Evolutionary conservation across 306 rosid genomes (phyloP), one percentile per base, ranked within the genome.

Genomic region (Dalbergia oliveri): DNA sequence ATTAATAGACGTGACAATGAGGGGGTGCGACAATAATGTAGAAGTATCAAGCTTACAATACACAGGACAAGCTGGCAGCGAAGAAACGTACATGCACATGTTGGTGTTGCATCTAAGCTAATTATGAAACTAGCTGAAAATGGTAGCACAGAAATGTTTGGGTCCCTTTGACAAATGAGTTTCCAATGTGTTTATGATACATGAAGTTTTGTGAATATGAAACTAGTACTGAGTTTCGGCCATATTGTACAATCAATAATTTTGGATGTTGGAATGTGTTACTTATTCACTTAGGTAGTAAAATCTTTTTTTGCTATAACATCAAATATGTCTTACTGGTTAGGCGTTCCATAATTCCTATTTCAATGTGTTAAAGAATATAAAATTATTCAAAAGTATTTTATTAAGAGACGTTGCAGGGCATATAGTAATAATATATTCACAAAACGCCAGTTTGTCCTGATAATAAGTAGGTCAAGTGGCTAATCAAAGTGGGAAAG

Each of bases 401-500:
- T 56, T 7, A 56, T 8, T 2, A 6, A 16, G 61, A 56, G 26
- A 8, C 11, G 16, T 56, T 56, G 18, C 2, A 15, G 0, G 11
- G 31, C 26, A 56, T 56, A 54, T 0, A n/a, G 61, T 16, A 56
- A 56, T 16, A 16, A 26, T 26, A 26, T 51, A 47, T 15, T 53
- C 58, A 15, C 58, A 53, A 53, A 53, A 53, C 21, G 18, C 49
- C 19, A 9, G 21, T 3, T 5, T 53, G 31, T 26, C 31, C 8
- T 57, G 12, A 6, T 57, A 18, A 21, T 21, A 59, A 44, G 58
- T 59, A 59, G 78, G 63, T 59, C 33, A 73, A 59, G 78, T 43
- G 78, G 78, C 23, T 59, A 59, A 73, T 59, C 78, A n/a, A 59
- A 59, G 56, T 59, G 21, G 78, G 68, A 73, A 58, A 66, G 67